Evolutionary conservation across 192 early-diverging fungal genomes (phyloP).

Genomic region (Coemansia asiatica): DNA sequence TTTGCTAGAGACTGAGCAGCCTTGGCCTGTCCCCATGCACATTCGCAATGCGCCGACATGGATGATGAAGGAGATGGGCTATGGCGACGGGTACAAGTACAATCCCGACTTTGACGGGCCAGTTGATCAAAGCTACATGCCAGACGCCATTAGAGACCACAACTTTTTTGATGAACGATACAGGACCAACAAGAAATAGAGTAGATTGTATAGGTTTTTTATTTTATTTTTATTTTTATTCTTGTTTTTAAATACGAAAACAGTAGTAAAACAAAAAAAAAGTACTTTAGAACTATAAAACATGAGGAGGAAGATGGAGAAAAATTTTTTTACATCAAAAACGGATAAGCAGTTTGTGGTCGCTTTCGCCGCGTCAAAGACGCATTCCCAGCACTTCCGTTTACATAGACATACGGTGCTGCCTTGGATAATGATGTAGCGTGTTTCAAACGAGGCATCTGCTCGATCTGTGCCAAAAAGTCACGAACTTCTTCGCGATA

Average conservation of each 20-base stretch:
- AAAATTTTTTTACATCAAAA: not conserved
- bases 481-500: slow-evolving; percentile 50
- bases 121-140: slow-evolving; percentile 80
- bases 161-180: slow-evolving; percentile 58
- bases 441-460: slow-evolving; percentile 28
- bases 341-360: too few species aligned
- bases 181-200: not conserved
- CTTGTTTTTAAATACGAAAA: too few species aligned
- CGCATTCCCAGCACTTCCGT: too few species aligned
- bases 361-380: too few species aligned
- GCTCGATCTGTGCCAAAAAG: slow-evolving; percentile 39
- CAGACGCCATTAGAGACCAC: slow-evolving; percentile 60
- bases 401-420: too few species aligned
- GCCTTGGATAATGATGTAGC: not conserved
- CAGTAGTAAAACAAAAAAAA: slow-evolving; percentile 7
- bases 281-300: too few species aligned
- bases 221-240: too few species aligned
- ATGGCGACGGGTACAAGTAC: slow-evolving; percentile 79
- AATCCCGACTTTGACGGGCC: slow-evolving; percentile 74
- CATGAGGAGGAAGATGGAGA: too few species aligned
- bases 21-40: slow-evolving; percentile 81
- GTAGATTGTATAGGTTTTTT: too few species aligned
- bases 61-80: slow-evolving; percentile 82
- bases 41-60: slow-evolving; percentile 78
- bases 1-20: slow-evolving; percentile 59